Base-by-base conservation (phyloP, 2,329 filamentous ascomycete genomes). In the Cordyceps cicadae region DNA sequence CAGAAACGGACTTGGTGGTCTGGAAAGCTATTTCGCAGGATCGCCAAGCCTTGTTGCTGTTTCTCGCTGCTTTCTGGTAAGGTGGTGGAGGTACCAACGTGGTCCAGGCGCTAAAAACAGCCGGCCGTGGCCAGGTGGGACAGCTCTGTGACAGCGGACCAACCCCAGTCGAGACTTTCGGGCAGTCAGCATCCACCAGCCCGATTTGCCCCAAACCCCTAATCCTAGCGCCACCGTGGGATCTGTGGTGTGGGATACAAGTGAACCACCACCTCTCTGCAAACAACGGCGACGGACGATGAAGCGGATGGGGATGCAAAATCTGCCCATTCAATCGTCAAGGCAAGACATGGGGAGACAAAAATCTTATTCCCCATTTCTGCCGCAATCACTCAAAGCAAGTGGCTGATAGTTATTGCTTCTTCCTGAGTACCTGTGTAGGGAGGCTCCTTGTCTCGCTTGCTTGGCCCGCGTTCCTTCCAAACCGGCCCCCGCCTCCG, bases 1-100 rank as follows among this genome's bases (percentile, higher is more conserved):
- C 24, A 41, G 39, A 48, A 57, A 34, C 53, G 43, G 54, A 21
- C 34, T 29, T 46, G 45, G 45, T 45, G 50, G 45, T 50, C 32
- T 57, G 32, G 4, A 57, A 50, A 50, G 46, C 54, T 41, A 39
- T 56, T 57, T 57, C 14, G 54, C 54, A 32, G 21, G 54, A 57
- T 57, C 54, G 54, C 54, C 54, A 57, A 57, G 54, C 45, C 21
- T 41, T 15, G 26, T 24, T 21, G 41, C 53, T 45, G 34, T 37
- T 21, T 41, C 53, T 11, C 48, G 54, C 45, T 46, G 54, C 32
- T 57, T 26, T 26, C 43, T 46, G n/a, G 21, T 11, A 24, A 26
- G 21, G 21, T 24, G 32, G 54, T 32, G 46, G 45, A 29, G 29
- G 29, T 29, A 29, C 29, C 29, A 29, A 8, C 3, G 32, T n/a